Conservation (phyloP, 768 basidiomycete genomes). For the Mycena pura region DNA sequence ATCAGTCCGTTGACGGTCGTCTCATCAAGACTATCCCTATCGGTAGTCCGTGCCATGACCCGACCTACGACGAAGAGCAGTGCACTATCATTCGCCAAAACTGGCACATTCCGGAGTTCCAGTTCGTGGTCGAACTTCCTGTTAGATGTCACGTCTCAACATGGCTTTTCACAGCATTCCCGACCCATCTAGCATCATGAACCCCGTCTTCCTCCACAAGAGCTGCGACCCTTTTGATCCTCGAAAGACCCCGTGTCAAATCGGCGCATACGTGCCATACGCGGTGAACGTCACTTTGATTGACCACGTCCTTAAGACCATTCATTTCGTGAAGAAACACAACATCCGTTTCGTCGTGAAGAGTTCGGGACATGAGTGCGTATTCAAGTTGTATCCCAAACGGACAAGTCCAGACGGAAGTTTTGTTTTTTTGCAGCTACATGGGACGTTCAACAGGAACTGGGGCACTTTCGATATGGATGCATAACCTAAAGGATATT, state of each 20-base stretch:
- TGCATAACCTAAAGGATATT: too few species aligned
- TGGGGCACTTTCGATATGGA: too few species aligned
- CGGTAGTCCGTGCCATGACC: constrained; percentile 18
- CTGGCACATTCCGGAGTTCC: constrained; percentile 21
- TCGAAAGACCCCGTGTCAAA: too few species aligned
- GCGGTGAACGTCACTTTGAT: background rate
- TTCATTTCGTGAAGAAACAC: background rate
- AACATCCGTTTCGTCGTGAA: too few species aligned
- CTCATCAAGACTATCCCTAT: constrained; percentile 19
- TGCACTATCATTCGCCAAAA: constrained; percentile 11
- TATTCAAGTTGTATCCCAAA: background rate
- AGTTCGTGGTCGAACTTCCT: constrained; percentile 15
- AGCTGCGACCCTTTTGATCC: too few species aligned
- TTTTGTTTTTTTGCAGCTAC: background rate
- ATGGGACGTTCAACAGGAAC: too few species aligned
- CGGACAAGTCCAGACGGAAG: background rate
- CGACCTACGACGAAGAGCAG: constrained; percentile 8
- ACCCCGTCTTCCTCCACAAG: too few species aligned
- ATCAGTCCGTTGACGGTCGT: constrained; percentile 18
- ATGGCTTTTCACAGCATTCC: background rate
- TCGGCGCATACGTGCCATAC: background rate
- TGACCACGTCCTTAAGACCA: background rate
- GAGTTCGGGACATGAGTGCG: background rate
- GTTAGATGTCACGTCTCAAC: background rate
- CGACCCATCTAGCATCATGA: background rate